phyloP scores from a whole-genome alignment of 2,329 filamentous ascomycete genomes.

The Botryosphaeria dothidea region DNA sequence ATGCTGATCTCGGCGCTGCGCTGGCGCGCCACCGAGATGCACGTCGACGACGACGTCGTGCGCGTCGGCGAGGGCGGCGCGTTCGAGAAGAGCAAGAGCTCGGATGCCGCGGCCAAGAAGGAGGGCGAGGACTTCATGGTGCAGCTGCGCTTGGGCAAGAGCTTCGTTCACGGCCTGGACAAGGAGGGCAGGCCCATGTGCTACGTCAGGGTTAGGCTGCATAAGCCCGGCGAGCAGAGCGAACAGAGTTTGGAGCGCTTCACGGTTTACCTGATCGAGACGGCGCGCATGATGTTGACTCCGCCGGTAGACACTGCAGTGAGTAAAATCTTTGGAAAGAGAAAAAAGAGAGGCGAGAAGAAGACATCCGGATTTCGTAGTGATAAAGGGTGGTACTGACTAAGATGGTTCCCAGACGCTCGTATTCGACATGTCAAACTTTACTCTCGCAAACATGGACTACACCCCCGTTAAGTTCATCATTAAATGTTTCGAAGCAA shows the following conservation, averaged over 20 bases:
- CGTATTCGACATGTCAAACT: conserved; percentile 93
- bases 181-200: conserved; percentile 84
- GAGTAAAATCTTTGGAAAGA: conserved; percentile 44
- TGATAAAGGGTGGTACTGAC: no score
- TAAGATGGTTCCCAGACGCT: conserved; percentile 63
- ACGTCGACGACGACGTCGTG: conserved; percentile 84
- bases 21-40: conserved; percentile 81
- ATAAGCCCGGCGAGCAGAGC: conserved; percentile 78
- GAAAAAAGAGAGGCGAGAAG: no score
- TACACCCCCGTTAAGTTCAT: conserved; percentile 98
- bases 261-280: conserved; percentile 94
- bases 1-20: conserved; percentile 95
- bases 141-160: conserved; percentile 89
- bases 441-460: conserved; percentile 96
- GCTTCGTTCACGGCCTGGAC: conserved; percentile 85
- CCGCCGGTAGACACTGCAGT: conserved; percentile 89
- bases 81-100: conserved; percentile 59
- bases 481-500: conserved; percentile 99
- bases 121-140: conserved; percentile 74
- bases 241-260: conserved; percentile 82
- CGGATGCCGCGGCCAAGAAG: conserved; percentile 64
- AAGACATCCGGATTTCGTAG: no score
- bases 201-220: conserved; percentile 78
- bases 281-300: conserved; percentile 77
- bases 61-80: conserved; percentile 53